Base-by-base conservation (phyloP, 202 grass and related monocot species). In the Schoenoplectus triqueter region DNA sequence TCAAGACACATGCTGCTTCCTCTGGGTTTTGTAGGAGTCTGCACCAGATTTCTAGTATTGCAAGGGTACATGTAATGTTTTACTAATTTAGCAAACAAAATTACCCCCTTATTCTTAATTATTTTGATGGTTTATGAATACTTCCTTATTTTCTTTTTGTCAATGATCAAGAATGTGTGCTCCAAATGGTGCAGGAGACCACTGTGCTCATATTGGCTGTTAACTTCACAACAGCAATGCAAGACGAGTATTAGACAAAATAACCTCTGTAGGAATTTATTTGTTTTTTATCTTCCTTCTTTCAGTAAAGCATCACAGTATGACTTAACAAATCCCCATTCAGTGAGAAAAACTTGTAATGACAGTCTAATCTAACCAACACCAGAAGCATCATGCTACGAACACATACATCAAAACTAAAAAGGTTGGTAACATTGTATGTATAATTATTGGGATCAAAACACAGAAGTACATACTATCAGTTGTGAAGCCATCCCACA, bases 401-500 rank as follows among this genome's bases (percentile, higher is more conserved):
- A 31, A 31, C 31, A 31, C 31, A 31, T 31, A 31, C 31, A 31
- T 31, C 31, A 31, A 31, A 31, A 31, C 31, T 40, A 78, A 60
- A 78, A 60, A 5, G 54, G 4, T 61, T 78, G 52, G 52, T 44
- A 39, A 78, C 60, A 4, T 59, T 44, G 31, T 18, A 44, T 45
- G 13, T 60, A 78, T n/a, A 56, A 78, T 78, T 42, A 41, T 44
- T 22, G 44, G 55, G 31, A 78, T 78, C 2, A 41, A 5, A 61
- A 31, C 31, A 31, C 31, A 31, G 31, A 82, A 63, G 84, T 11
- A 91, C 96, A 93, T 84, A 99, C 96, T 92, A 20, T 99, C 96
- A 0, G 96, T 99, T n/a, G 96, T 99, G 86, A 99, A 99, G 41
- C 96, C 96, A 71, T 99, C 96, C 96, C 96, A 99, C n/a, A 99